Base-by-base conservation (phyloP, 1,139 yeast species). In the Lodderomyces orthopsilosis region DNA sequence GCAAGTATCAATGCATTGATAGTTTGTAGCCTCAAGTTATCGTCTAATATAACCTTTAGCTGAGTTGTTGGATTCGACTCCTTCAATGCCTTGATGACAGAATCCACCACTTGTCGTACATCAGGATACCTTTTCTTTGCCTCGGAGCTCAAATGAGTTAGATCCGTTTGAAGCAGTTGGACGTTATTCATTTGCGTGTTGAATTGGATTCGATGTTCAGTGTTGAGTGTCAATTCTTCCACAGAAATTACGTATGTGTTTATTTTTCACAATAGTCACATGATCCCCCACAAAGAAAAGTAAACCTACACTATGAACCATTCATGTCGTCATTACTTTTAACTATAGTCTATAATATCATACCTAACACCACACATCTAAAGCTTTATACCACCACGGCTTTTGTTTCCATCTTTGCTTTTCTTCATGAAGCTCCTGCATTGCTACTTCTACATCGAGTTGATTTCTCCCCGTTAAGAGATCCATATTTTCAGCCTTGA, bases 1-100 rank as follows among this genome's bases (percentile, higher is more conserved):
- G 96, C 84, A 36, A 82, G 59, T 14, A 86, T 62, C 49, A 89
- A 84, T 0, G 98, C 97, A 2, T 71, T 65, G 6, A 83, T 72
- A 48, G 89, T 75, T 34, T 76, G 79, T 0, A 79, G 69, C 47
- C 75, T 68, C 18, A 69, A 62, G 2, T 70, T 54, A 7, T 74
- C 56, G 27, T 62, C 63, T 10, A 49, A 27, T 35, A 53, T 49
- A 5, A 53, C 58, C n/a, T 41, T 45, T 14, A 65, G 49, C 34
- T 53, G 47, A 7, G 46, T 46, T 2, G 48, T 43, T 12, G 54
- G 46, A 8, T 50, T 51, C 26, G 52, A 54, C 14, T 66, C 57
- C 47, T 74, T 77, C 42, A 83, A 59, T 10, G 72, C 63, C 21
- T 73, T 73, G 28, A 83, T 55, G 1, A 90, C 82, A 42, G 65